Evolutionary conservation across 1,139 yeast species (phyloP), one percentile per base, ranked within the genome.

Genomic region (Pichia sp.): DNA sequence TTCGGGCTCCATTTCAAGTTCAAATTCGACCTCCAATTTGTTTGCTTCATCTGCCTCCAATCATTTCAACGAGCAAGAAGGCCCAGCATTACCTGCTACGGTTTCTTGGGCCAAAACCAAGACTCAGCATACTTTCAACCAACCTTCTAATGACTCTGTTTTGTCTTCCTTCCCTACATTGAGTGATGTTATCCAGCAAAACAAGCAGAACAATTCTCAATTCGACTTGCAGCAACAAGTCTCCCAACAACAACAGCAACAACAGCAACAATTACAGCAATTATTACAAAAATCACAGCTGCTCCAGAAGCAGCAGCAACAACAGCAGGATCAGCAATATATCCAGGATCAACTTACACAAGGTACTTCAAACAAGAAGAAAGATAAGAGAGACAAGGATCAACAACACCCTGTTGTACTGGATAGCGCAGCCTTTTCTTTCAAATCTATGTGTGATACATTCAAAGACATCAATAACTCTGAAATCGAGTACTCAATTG

Each of bases 91-190:
- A 51, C 85, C 85, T 16, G 77, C 78, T 3, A 75, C 84, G 20
- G 85, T 84, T 0, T 79, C 77, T 43, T 81, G 85, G 85, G 85
- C 83, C 1, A 78, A 66, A 48, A 50, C 56, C 48, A 58, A 55
- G 53, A 48, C 53, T 49, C 59, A 36, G n/a, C 49, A 53, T 17
- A 58, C 58, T 27, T 61, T 71, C 29, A 66, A 70, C 20, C 67
- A 52, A 12, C 30, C 68, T 4, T 64, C 73, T 17, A 36, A 20
- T 12, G 67, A 73, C 14, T 65, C 72, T 72, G 60, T 77, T 68
- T 73, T 46, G 12, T 56, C 85, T 2, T 84, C 89, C 4, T 84
- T 86, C 76, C 93, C 93, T 41, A 81, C 92, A 0, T 74, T 86
- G 60, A 86, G 86, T 6, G 92, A 85, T 66, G 79, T 85, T 2